Evolutionary conservation across 768 basidiomycete species (phyloP), one percentile per base, ranked within the genome.

Genomic region (Russula ochroleuca): DNA sequence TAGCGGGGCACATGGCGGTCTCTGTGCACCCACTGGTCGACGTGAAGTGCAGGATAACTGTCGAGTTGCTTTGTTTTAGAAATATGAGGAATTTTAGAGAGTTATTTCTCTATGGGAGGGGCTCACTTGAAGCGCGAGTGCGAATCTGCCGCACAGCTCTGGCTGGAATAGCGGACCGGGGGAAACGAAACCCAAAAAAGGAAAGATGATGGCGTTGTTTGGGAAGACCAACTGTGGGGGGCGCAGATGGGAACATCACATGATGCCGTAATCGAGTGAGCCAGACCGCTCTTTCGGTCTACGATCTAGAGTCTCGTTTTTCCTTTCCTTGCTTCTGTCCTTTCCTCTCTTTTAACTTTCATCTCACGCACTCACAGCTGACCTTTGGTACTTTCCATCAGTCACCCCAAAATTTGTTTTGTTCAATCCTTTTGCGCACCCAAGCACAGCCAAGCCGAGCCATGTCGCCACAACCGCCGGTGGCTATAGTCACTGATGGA

Each of bases 71-170:
- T 54, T 66, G 70, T 56, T 38, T 15, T 41, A 10, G 11, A 71
- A 33, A 14, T 33, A 9, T 48, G 47, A 48, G 23, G 5, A 1
- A 25, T 10, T n/a, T 43, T 43, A 43, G n/a, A 10, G 8, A 43
- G 43, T 19, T 8, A 17, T 43, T 43, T 43, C 43, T n/a, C n/a
- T 6, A 41, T 41, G 48, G 14, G 6, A n/a, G 14, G 5, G 23
- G 23, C 77, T 73, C 67, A 82, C 83, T 54, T 76, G 72, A 5
- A 82, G 72, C 31, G 80, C 77, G 2, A 87, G 75, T 9, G 85
- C 78, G 72, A 83, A 87, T 58, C 86, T 79, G 50, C 86, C 86
- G 65, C 86, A 87, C 86, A 87, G 87, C 2, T 2, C 8, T 17
- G 35, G 35, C 28, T 28, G 28, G 28, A 28, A 28, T 28, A 2